Evolutionary conservation across 108 stramenopile species (phyloP), one percentile per base, ranked within the genome.

Genomic region (Skeletonema tropicum): DNA sequence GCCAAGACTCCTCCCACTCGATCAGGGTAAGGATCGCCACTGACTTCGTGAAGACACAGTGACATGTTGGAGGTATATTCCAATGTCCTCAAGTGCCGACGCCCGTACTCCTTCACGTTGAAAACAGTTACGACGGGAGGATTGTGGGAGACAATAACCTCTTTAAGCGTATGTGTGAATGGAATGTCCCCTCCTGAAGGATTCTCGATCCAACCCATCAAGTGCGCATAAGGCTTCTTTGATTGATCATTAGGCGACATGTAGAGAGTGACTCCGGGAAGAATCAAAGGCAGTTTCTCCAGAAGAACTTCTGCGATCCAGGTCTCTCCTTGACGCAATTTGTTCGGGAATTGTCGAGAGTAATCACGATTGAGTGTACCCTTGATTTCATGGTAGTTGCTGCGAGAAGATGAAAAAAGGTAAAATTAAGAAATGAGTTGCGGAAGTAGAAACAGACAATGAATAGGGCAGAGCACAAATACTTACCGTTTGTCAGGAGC

Each of bases 31-130:
- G 98, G 96, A 41, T 97, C 93, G 32, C 95, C 96, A 57, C 84
- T 82, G 10, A 97, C 96, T 67, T 96, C 97, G 74, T 97, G 94
- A 13, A 95, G 79, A 62, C 96, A 97, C 25, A 90, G 76, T 5
- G 90, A 86, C 70, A 96, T 86, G 71, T 97, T 94, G 8, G 97
- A 97, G 14, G 96, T 93, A 79, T 97, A 98, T 45, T 94, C 92
- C 15, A 97, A 86, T 19, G 93, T 89, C 25, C 99, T 84, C 73
- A 98, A 90, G 75, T 95, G 97, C 8, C 98, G 91, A 60, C 99
- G 85, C 7, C 98, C 99, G 70, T 99, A 87, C 76, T 98, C 98
- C 32, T 95, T 88, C 13, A 99, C 96, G 66, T 98, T 96, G 80
- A 88, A 99, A 32, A 99, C 85, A 15, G 93, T 92, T 36, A 99